Percentiles rank a stretch among this genome's conserved stretches.
Evolutionary conservation across 768 basidiomycete genomes (phyloP).

Genomic region (Gymnopilus junonius): DNA sequence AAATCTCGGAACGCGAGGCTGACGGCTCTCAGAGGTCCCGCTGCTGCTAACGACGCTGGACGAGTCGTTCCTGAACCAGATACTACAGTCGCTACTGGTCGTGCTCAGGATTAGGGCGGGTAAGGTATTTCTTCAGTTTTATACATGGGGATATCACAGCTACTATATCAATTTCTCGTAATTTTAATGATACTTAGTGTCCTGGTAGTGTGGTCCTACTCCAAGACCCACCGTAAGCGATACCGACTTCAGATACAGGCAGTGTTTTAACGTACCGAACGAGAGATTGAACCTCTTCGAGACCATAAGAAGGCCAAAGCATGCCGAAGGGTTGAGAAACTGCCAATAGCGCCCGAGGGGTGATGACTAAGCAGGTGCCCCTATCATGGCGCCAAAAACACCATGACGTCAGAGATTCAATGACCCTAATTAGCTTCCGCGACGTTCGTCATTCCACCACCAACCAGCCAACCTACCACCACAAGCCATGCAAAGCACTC

Average conservation of each 20-base stretch:
- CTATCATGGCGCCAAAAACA: neutral
- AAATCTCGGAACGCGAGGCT: constrained; percentile 10
- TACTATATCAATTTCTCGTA: no score
- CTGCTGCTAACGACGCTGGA: neutral
- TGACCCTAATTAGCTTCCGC: neutral
- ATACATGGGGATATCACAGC: no score
- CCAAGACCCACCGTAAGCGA: no score
- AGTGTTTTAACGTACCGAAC: no score
- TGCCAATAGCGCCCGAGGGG: neutral
- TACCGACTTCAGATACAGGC: no score
- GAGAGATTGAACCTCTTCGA: no score
- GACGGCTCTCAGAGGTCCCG: constrained; percentile 9
- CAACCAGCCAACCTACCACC: neutral
- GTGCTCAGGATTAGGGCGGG: neutral
- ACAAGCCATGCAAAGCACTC: neutral
- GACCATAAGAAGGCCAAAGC: no score
- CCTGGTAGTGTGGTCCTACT: no score
- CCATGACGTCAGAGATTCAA: neutral
- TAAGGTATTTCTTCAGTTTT: neutral
- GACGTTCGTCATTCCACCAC: neutral
- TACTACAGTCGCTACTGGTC: neutral
- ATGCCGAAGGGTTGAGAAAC: no score
- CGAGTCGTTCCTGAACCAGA: neutral
- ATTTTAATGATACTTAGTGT: no score
- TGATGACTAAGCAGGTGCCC: neutral